Percentiles rank a stretch among this genome's conserved stretches.
phyloP scores from a whole-genome alignment of 306 rosid genomes.

The Arachis stenosperma region DNA sequence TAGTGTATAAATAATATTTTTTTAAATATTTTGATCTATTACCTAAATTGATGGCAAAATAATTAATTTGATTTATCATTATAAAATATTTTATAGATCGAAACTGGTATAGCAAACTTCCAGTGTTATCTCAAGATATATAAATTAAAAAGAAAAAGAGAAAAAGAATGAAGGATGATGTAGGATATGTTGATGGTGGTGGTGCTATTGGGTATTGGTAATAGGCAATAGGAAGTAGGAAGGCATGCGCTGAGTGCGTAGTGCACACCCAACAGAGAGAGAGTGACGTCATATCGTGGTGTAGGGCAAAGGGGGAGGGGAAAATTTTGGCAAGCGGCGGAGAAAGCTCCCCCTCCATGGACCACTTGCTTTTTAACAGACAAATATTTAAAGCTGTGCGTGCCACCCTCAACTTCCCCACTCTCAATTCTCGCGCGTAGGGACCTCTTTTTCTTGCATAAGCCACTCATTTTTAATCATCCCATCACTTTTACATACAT shows the following conservation, averaged over 20 bases:
- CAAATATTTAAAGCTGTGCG: slow-evolving; percentile 31
- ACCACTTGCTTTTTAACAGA: slow-evolving; percentile 61
- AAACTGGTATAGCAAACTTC: too few relatives aligned
- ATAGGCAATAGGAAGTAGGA: background rate
- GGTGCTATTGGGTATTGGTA: background rate
- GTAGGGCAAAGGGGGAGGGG: slow-evolving; percentile 43
- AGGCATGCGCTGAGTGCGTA: slow-evolving; percentile 45
- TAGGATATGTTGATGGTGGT: background rate
- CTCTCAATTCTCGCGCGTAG: slow-evolving; percentile 42
- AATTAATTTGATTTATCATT: too few relatives aligned
- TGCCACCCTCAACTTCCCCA: slow-evolving; percentile 4
- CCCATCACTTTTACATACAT: background rate
- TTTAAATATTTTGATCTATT: too few relatives aligned
- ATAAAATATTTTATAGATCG: too few relatives aligned
- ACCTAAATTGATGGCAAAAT: too few relatives aligned
- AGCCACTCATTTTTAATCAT: background rate
- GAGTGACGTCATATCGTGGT: slow-evolving; percentile 43
- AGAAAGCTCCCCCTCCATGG: slow-evolving; percentile 53
- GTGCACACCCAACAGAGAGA: slow-evolving; percentile 20
- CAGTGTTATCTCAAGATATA: too few relatives aligned
- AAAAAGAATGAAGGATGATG: background rate
- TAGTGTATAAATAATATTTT: too few relatives aligned
- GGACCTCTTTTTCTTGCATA: background rate
- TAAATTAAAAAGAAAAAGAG: background rate
- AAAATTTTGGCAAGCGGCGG: slow-evolving; percentile 67